Percentiles rank a stretch among this genome's conserved stretches.
These are phyloP conservation scores for Termitomyces eurrhizus DNA, from an alignment of 768 basidiomycete species.

Conservation along the genomic window DNA sequence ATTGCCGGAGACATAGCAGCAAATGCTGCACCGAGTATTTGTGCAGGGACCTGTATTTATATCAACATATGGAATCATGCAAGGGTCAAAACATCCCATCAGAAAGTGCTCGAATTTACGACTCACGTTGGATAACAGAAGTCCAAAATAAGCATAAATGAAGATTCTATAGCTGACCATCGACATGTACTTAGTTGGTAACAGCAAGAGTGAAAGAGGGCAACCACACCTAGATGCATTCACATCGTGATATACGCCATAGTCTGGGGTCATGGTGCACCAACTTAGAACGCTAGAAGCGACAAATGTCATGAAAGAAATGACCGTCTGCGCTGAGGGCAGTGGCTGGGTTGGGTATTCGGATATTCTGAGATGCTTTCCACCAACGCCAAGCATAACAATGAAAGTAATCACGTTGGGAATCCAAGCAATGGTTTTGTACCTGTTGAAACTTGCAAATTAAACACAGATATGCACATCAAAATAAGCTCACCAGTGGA, in stretches of 20 bases:
- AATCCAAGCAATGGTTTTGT: slow-evolving; percentile 63
- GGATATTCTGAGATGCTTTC: slow-evolving; percentile 36
- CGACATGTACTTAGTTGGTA: neutral
- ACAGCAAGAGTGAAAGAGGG: neutral
- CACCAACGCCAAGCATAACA: slow-evolving; percentile 60
- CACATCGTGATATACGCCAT: slow-evolving; percentile 38
- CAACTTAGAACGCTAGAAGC: slow-evolving; percentile 36
- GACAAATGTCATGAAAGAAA: slow-evolving; percentile 36
- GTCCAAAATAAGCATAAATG: slow-evolving; percentile 59
- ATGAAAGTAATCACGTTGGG: slow-evolving; percentile 62
- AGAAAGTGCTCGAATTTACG: neutral
- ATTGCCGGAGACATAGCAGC: slow-evolving; percentile 52
- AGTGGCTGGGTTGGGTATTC: slow-evolving; percentile 18
- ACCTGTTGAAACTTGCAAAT: slow-evolving; percentile 19
- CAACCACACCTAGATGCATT: slow-evolving; percentile 26
- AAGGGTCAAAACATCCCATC: neutral
- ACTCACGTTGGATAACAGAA: slow-evolving; percentile 57
- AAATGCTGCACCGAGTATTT: slow-evolving; percentile 67
- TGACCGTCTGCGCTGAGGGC: slow-evolving; percentile 23
- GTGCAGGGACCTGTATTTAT: slow-evolving; percentile 29
- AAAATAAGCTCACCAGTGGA: slow-evolving; percentile 46
- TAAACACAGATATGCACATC: neutral
- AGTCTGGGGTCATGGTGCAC: slow-evolving; percentile 41
- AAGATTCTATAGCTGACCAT: slow-evolving; percentile 50
- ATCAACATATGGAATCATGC: slow-evolving; percentile 19